These are phyloP conservation scores for Eudorina sp. DNA, from an alignment of 139 green algal genomes.

Conservation along the genomic window DNA sequence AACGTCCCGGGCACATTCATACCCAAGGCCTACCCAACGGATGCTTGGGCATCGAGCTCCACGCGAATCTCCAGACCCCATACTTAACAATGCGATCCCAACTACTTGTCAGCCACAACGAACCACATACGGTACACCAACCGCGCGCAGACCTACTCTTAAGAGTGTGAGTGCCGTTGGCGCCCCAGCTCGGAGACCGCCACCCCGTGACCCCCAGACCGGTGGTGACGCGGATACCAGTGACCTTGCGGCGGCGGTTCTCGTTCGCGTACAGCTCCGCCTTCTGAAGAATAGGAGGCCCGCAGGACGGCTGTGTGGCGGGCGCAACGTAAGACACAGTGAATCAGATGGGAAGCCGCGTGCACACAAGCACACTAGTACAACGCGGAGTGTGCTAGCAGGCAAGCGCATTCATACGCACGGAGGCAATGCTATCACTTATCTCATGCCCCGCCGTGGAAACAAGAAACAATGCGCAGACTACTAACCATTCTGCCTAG, in stretches of 20 bases:
- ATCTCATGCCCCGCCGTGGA: not conserved
- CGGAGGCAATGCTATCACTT: not conserved
- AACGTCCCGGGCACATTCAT: too few species aligned
- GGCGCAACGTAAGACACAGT: not conserved
- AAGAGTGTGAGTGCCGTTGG: not conserved
- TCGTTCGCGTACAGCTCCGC: not conserved
- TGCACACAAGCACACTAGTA: not conserved
- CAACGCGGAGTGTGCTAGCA: not conserved
- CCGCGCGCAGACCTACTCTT: too few species aligned
- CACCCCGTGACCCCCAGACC: not conserved
- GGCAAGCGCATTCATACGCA: not conserved
- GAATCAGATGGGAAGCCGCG: not conserved
- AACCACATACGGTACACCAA: too few species aligned
- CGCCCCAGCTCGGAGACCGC: not conserved
- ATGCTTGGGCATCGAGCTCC: too few species aligned
- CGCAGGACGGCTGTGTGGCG: not conserved
- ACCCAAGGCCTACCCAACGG: too few species aligned
- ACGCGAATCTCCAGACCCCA: too few species aligned
- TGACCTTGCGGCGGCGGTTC: not conserved
- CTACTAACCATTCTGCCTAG: not conserved
- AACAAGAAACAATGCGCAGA: not conserved
- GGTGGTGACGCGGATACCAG: not conserved
- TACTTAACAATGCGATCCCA: too few species aligned
- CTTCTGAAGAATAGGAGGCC: not conserved
- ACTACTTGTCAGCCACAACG: too few species aligned